Evolutionary conservation across 306 rosid species (phyloP).

Genomic region (Cicer chorassanicum): DNA sequence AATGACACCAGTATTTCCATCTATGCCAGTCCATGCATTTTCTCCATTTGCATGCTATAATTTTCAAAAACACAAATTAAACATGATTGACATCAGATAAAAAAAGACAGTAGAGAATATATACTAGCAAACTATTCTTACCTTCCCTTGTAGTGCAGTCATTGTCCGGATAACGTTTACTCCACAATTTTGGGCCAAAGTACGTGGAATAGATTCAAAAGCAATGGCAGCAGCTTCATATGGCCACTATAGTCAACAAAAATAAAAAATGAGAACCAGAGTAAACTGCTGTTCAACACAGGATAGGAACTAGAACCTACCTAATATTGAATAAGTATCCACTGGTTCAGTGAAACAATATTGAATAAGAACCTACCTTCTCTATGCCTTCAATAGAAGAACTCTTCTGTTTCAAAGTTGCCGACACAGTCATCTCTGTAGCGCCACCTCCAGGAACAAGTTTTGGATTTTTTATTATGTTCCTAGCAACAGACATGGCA

Average conservation of each 20-base stretch:
- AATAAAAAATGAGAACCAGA: constrained; percentile 42
- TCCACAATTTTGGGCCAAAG: constrained; percentile 97
- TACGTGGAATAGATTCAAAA: constrained; percentile 96
- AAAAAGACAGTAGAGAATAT: background rate
- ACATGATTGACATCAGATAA: background rate
- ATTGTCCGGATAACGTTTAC: constrained; percentile 93
- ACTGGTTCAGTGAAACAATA: constrained; percentile 25
- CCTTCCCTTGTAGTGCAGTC: constrained; percentile 98
- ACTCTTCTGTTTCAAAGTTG: constrained; percentile 92
- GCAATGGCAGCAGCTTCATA: constrained; percentile 99
- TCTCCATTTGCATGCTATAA: constrained; percentile 89
- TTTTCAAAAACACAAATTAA: constrained; percentile 36
- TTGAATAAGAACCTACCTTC: constrained; percentile 68
- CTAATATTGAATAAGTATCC: background rate
- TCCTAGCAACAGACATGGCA: constrained; percentile 94
- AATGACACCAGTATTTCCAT: constrained; percentile 83
- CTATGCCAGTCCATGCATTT: constrained; percentile 95
- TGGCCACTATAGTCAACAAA: constrained; percentile 78
- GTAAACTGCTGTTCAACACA: constrained; percentile 9
- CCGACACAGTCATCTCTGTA: constrained; percentile 92
- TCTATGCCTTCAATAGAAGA: constrained; percentile 95
- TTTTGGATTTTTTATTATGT: constrained; percentile 85
- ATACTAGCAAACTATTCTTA: constrained; percentile 40
- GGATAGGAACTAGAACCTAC: constrained; percentile 14
- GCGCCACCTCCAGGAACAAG: constrained; percentile 99